Percentiles rank a stretch among this genome's conserved stretches.
phyloP scores from a whole-genome alignment of 352 stramenopile genomes.

The Globisporangium polare region DNA sequence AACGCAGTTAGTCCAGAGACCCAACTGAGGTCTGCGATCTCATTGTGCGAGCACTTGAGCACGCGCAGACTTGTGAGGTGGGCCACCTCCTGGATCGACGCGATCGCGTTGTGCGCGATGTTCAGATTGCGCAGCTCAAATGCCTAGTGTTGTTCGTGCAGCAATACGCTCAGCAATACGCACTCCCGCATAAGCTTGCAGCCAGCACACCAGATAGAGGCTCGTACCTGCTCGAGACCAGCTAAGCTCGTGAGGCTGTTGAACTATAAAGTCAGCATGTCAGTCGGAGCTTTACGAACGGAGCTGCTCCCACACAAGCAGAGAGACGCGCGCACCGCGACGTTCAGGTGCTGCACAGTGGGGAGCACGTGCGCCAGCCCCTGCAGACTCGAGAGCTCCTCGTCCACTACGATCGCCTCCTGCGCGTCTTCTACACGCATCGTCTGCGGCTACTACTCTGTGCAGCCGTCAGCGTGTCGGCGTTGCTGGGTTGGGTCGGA shows the following conservation, averaged over 20 bases:
- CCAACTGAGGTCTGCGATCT: constrained; percentile 46
- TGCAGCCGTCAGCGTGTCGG: too few species aligned
- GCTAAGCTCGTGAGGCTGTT: constrained; percentile 42
- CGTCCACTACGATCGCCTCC: constrained; percentile 55
- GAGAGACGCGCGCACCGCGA: constrained; percentile 35
- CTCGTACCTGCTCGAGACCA: constrained; percentile 38
- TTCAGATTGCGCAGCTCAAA: constrained; percentile 52
- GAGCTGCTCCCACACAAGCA: background rate
- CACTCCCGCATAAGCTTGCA: background rate
- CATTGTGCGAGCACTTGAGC: constrained; percentile 58
- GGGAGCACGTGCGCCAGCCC: constrained; percentile 20
- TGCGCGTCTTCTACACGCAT: constrained; percentile 40
- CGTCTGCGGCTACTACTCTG: background rate
- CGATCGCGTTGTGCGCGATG: constrained; percentile 54
- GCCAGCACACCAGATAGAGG: background rate
- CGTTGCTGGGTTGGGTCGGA: too few species aligned
- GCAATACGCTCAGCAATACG: background rate
- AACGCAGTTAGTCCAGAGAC: constrained; percentile 27
- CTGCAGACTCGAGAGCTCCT: constrained; percentile 33
- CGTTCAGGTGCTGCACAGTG: constrained; percentile 48
- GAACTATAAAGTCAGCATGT: constrained; percentile 34
- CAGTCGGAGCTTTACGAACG: background rate
- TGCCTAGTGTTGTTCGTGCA: constrained; percentile 17
- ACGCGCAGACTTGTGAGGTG: constrained; percentile 34
- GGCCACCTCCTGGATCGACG: constrained; percentile 38